These are phyloP conservation scores for Physcomitrium patens DNA, from an alignment of 225 moss, liverwort and hornwort species.

Conservation along the genomic window DNA sequence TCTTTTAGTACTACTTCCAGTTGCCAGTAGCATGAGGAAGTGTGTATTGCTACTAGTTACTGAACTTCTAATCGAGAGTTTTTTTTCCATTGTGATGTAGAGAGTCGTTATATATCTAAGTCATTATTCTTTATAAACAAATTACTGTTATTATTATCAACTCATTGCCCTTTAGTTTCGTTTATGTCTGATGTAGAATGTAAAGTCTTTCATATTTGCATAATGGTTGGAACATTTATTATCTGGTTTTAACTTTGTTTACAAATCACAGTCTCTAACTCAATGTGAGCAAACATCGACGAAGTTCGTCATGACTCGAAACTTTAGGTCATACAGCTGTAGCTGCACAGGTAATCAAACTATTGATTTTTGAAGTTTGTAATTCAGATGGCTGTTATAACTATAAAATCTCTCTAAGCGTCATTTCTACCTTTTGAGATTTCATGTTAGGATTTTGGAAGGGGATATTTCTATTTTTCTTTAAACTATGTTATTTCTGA, in stretches of 20 bases:
- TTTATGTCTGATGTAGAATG: neutral
- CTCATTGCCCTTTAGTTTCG: neutral
- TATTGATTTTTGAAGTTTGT: neutral
- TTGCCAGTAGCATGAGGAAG: neutral
- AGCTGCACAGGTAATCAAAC: constrained; percentile 70
- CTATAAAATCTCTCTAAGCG: neutral
- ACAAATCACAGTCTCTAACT: constrained; percentile 71
- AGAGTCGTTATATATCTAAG: neutral
- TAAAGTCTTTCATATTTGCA: neutral
- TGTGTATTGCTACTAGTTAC: constrained; percentile 19
- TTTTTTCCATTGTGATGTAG: neutral
- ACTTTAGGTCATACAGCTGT: constrained; percentile 96
- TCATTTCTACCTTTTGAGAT: neutral
- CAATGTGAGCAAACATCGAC: constrained; percentile 91
- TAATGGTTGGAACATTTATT: neutral
- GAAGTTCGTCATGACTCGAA: constrained; percentile 81
- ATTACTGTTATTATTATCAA: neutral
- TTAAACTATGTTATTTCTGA: neutral
- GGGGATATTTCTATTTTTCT: neutral
- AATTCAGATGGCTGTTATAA: neutral
- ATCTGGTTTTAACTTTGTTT: constrained; percentile 5
- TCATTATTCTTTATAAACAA: too few species aligned
- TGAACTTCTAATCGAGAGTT: constrained; percentile 19
- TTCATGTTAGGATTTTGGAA: neutral
- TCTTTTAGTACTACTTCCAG: neutral